phyloP scores from a whole-genome alignment of 352 stramenopile genomes.

The Aphanomyces euteiches region DNA sequence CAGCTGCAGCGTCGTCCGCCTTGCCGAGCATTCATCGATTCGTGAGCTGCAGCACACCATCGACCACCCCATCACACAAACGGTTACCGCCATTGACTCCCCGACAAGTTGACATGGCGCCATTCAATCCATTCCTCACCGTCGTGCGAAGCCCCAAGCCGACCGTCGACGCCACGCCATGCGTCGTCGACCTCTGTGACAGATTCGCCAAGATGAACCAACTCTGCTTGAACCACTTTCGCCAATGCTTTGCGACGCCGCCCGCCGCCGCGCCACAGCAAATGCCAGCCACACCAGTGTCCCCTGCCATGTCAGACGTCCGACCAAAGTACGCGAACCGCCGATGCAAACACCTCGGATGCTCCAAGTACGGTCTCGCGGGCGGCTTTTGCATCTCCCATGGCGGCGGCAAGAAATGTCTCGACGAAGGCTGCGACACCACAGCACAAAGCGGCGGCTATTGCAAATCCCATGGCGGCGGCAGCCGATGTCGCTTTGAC shows the following conservation, averaged over 20 bases:
- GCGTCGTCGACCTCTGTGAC: slow-evolving; percentile 34
- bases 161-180: not conserved
- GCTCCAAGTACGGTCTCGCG: slow-evolving; percentile 57
- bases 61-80: not conserved
- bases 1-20: not conserved
- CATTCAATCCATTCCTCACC: slow-evolving; percentile 2
- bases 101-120: not conserved
- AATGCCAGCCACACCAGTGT: not conserved
- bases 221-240: slow-evolving; percentile 58
- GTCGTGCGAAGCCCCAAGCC: not conserved
- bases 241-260: slow-evolving; percentile 12
- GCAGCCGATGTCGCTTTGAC: slow-evolving; percentile 66
- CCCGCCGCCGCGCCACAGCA: slow-evolving; percentile 2
- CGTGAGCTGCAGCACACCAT: not conserved
- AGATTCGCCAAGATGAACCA: slow-evolving; percentile 69
- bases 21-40: slow-evolving; percentile 10
- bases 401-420: slow-evolving; percentile 63
- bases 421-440: slow-evolving; percentile 68
- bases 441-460: slow-evolving; percentile 28
- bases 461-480: slow-evolving; percentile 69
- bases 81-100: not conserved
- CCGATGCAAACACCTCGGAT: slow-evolving; percentile 48
- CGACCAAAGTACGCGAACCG: slow-evolving; percentile 26
- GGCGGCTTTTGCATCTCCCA: slow-evolving; percentile 63
- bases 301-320: not conserved